Base-by-base conservation (phyloP, 805 yeast genomes). In the Pichia manshurica region DNA sequence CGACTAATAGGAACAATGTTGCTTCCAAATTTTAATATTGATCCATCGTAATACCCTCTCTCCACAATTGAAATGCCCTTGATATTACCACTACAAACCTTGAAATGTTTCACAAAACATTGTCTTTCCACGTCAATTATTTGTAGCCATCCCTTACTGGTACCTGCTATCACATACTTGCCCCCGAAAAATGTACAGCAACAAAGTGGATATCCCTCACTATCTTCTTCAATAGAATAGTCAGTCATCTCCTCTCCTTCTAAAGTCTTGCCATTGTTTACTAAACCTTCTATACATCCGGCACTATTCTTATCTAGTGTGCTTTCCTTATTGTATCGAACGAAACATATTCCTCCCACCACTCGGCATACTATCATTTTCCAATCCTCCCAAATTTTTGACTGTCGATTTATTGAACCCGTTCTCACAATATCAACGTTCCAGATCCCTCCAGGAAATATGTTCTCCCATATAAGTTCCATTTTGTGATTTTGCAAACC, bases 111-210 rank as follows among this genome's bases (percentile, higher is more conserved):
- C 2, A 81, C 62, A 9, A 75, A 63, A 21, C 68, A 59, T 3
- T 57, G 51, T 0, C 62, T 52, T 3, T 45, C 36, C 1, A 65
- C 51, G 17, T 52, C 56, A 21, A 76, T 60, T 12, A 88, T 71
- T 51, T 81, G 81, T 13, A 90, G 55, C 75, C 80, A 76, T 1
- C 97, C 97, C 61, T 84, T 82, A 48, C 82, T 81, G 2, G 95
- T 87, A 0, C 96, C 97, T 0, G 83, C 70, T 33, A 87, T 66
- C 2, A 88, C 69, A 48, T 71, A 77, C 16, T 66, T 70, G 2
- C 83, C 89, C 44, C 71, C 59, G 2, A 75, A 41, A 17, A 45
- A 23, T 2, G 46, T 15, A n/a, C 37, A 38, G 29, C 50, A 39
- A 38, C 56, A 53, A 16, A 45, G 16, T 2, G 48, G 20, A 13